Base-by-base conservation (phyloP, 1,139 yeast species). In the Sugiyamaella xylanicola region DNA sequence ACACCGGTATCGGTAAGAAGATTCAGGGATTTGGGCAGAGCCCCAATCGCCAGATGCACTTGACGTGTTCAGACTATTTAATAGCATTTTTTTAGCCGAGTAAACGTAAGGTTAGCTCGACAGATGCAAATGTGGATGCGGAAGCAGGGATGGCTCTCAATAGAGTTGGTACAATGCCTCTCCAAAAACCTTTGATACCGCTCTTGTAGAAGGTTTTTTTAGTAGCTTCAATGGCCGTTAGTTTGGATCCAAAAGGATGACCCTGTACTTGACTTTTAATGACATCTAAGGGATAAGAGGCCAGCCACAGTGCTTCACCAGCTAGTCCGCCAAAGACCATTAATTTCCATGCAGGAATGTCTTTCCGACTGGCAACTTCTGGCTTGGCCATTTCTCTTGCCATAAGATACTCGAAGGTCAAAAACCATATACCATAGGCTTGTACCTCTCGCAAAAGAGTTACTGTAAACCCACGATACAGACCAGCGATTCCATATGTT, bases 391-490 rank as follows among this genome's bases (percentile, higher is more conserved):
- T 50, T 5, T 59, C 55, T 1, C 63, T 52, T 20, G 66, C 63
- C 65, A 87, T 82, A 54, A 87, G 71, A 43, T 75, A 77, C 66
- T 87, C 95, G 68, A 85, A 87, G 0, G 91, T 77, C 58, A 85
- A 72, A 63, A 87, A 87, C 95, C 95, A 87, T 15, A 86, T 84
- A 15, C 95, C 95, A 64, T 87, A 87, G 0, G 93, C 92, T 67
- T 87, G 95, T 8, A 84, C 76, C 65, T 87, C 95, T 61, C 95
- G 76, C 2, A 81, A 53, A 1, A 85, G 65, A 0, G 95, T 87
- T 53, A 87, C 78, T 4, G 76, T 71, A 27, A 76, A 73, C 0
- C 92, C 92, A 56, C 92, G 73, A 63, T 78, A 85, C 1, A 86
- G 64, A 0, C 88, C 90, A n/a, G 54, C 45, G 32, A 56, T n/a